phyloP scores from a whole-genome alignment of 1,284 basidiomycete genomes.

The Sanghuangporus sanghuang region DNA sequence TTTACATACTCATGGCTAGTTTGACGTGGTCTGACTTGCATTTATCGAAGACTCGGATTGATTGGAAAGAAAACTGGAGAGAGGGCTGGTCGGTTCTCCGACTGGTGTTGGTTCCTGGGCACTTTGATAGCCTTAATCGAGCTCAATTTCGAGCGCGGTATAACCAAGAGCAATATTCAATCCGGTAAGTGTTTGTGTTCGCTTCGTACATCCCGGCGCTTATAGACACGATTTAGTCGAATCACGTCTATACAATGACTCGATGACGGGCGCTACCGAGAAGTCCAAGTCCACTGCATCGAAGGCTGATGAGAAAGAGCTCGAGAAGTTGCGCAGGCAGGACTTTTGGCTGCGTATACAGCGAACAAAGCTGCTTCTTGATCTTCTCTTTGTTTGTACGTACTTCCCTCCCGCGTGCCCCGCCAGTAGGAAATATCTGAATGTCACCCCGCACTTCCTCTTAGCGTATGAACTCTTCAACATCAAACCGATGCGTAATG shows the following conservation, averaged over 20 bases:
- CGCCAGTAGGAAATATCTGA: neutral
- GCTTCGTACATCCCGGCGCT: conserved; percentile 9
- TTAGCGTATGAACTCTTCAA: conserved; percentile 53
- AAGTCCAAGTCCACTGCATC: conserved; percentile 58
- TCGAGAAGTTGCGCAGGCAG: conserved; percentile 58
- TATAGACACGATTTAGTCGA: conserved; percentile 44
- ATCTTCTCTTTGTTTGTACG: conserved; percentile 80
- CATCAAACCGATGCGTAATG: conserved; percentile 51
- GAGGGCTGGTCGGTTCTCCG: conserved; percentile 63
- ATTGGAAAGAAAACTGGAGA: conserved; percentile 57
- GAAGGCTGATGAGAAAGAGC: conserved; percentile 66
- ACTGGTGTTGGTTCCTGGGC: conserved; percentile 79
- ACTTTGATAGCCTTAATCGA: conserved; percentile 76
- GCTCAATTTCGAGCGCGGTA: conserved; percentile 68
- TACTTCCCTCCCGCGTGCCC: conserved; percentile 27
- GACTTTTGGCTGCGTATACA: conserved; percentile 71
- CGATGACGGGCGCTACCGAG: conserved; percentile 62
- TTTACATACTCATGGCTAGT: neutral
- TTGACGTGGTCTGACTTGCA: neutral
- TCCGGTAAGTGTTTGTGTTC: conserved; percentile 52
- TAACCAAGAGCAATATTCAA: conserved; percentile 42
- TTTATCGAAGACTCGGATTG: conserved; percentile 43
- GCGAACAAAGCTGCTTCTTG: conserved; percentile 68
- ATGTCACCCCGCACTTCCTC: conserved; percentile 1
- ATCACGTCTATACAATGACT: conserved; percentile 64